phyloP scores from a whole-genome alignment of 2,329 filamentous ascomycete genomes.

The Fusarium oxysporum region DNA sequence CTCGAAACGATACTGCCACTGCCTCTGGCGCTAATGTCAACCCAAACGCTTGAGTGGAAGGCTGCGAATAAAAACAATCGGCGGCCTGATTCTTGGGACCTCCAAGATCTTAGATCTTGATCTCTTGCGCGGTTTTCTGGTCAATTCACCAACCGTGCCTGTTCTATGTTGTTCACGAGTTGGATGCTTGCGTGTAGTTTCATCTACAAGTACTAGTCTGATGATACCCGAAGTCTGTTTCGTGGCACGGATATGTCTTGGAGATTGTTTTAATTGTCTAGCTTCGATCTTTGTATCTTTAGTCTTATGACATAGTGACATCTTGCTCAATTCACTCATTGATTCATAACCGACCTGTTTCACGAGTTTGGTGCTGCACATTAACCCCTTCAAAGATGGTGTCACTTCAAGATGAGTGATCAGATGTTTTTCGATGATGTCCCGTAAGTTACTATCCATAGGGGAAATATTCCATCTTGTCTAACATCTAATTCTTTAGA shows the following conservation, averaged over 20 bases:
- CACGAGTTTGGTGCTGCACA: accelerated
- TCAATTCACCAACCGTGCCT: accelerated
- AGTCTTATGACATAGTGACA: not conserved
- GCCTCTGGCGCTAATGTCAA: not conserved
- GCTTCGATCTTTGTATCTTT: not conserved
- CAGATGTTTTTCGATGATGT: not conserved
- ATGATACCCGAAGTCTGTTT: slow-evolving; percentile 10
- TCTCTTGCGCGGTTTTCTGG: not conserved
- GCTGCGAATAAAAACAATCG: accelerated
- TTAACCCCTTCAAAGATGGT: accelerated
- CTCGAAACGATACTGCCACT: not conserved
- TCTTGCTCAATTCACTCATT: not conserved
- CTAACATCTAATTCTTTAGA: not conserved
- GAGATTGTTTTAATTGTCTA: accelerated
- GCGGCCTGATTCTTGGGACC: too few relatives aligned
- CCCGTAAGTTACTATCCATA: not conserved
- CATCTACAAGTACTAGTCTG: not conserved
- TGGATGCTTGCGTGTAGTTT: too few relatives aligned
- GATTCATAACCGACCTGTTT: accelerated
- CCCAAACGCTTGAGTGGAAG: not conserved
- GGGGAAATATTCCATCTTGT: too few relatives aligned
- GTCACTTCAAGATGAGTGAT: accelerated
- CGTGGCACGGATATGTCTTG: not conserved
- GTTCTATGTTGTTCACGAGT: not conserved
- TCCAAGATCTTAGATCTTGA: too few relatives aligned